These are phyloP conservation scores for Fomitopsis betulina DNA, from an alignment of 1,284 basidiomycete species.

Conservation along the genomic window DNA sequence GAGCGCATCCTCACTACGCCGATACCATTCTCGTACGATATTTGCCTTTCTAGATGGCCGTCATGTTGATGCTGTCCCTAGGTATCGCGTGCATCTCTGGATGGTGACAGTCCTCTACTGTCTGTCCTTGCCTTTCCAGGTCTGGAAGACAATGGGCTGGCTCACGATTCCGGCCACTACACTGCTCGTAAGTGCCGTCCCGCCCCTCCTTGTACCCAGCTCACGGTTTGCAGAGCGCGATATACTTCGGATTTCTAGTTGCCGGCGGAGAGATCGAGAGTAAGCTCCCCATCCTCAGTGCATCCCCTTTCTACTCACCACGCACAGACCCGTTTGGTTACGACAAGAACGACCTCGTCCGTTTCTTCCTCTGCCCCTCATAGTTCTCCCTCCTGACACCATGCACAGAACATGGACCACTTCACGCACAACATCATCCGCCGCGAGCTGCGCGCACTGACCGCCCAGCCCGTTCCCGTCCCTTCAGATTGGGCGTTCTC, in stretches of 20 bases:
- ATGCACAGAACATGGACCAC: conserved; percentile 52
- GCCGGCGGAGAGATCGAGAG: conserved; percentile 71
- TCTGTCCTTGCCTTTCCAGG: conserved; percentile 63
- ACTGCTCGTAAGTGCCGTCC: too few species aligned
- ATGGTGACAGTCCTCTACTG: conserved; percentile 55
- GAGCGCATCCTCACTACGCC: conserved; percentile 78
- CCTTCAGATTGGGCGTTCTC: conserved; percentile 55
- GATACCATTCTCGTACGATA: conserved; percentile 68
- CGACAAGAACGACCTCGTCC: conserved; percentile 63
- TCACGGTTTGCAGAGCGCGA: conserved; percentile 35
- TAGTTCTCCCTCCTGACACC: not conserved
- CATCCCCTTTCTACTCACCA: conserved; percentile 10
- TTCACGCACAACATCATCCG: conserved; percentile 65
- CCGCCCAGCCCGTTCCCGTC: conserved; percentile 51
- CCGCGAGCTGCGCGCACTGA: conserved; percentile 54
- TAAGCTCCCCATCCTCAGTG: conserved; percentile 28
- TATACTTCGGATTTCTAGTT: conserved; percentile 68
- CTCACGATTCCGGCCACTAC: conserved; percentile 61
- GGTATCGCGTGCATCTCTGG: conserved; percentile 66
- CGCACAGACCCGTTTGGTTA: conserved; percentile 56
- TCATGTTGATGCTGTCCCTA: too few species aligned
- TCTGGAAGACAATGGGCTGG: conserved; percentile 56
- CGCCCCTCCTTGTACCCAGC: not conserved
- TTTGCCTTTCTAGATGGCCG: too few species aligned
- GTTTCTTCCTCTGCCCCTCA: conserved; percentile 16